Conservation (phyloP, 768 basidiomycete genomes). For the Calocybe cyanea region DNA sequence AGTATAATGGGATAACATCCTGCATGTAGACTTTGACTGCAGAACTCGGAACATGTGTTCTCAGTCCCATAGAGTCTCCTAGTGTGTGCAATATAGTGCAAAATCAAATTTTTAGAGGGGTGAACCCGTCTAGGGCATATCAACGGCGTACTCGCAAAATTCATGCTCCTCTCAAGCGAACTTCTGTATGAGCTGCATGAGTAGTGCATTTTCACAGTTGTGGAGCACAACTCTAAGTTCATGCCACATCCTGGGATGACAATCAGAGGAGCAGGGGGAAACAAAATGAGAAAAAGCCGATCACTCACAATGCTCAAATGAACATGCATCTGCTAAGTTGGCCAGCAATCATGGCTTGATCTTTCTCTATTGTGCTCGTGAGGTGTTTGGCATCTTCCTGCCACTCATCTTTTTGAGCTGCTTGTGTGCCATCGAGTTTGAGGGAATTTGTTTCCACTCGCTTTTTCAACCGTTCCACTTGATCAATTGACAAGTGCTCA, state of each 20-base stretch:
- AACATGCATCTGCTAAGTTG: slow-evolving; percentile 80
- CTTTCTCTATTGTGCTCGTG: slow-evolving; percentile 71
- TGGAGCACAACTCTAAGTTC: slow-evolving; percentile 91
- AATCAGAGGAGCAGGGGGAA: slow-evolving; percentile 1
- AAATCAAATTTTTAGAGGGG: too few relatives aligned
- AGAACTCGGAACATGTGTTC: too few relatives aligned
- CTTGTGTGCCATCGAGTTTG: slow-evolving; percentile 73
- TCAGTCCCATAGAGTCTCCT: too few relatives aligned
- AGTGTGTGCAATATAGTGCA: too few relatives aligned
- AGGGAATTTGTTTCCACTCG: slow-evolving; percentile 72
- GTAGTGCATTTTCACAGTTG: slow-evolving; percentile 80
- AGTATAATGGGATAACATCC: too few relatives aligned
- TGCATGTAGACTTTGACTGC: too few relatives aligned
- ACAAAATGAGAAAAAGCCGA: neutral
- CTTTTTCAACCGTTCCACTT: slow-evolving; percentile 84
- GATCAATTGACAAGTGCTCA: slow-evolving; percentile 85
- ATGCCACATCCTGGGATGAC: slow-evolving; percentile 79
- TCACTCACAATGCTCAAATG: slow-evolving; percentile 77
- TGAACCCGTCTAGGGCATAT: too few relatives aligned
- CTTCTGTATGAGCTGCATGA: slow-evolving; percentile 67
- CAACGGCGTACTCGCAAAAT: slow-evolving; percentile 57
- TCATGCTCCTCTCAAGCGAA: slow-evolving; percentile 74
- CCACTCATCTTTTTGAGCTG: slow-evolving; percentile 77
- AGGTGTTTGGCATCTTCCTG: slow-evolving; percentile 80
- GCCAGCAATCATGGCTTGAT: slow-evolving; percentile 75